phyloP scores from a whole-genome alignment of 345 rosid species.

The Hibiscus mutabilis region DNA sequence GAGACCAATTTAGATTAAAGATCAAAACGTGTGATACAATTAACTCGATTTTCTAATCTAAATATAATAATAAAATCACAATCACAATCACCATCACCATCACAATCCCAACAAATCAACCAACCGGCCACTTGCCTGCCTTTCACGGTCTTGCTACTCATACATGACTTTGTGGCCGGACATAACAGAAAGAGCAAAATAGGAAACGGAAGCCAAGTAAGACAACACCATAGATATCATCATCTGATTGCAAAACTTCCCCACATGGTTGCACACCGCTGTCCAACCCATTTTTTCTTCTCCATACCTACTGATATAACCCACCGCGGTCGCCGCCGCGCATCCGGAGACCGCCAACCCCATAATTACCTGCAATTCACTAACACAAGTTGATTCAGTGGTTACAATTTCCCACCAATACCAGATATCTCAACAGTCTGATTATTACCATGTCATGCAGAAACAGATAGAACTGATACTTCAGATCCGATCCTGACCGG shows the following conservation, averaged over 20 bases:
- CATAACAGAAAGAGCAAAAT: conserved; percentile 29
- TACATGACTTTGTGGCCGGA: conserved; percentile 29
- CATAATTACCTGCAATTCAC: conserved; percentile 38
- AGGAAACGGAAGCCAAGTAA: conserved; percentile 39
- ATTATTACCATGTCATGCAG: conserved; percentile 52
- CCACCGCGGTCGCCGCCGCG: conserved; percentile 47
- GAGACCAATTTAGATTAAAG: too few species aligned
- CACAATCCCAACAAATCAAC: background rate
- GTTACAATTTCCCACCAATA: too few species aligned
- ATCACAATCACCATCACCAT: too few species aligned
- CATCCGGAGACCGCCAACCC: conserved; percentile 44
- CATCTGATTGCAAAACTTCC: conserved; percentile 35
- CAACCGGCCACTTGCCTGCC: background rate
- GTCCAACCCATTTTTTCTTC: conserved; percentile 35
- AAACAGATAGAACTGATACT: conserved; percentile 27
- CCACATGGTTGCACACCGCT: conserved; percentile 26
- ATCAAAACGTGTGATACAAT: too few species aligned
- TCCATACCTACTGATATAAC: conserved; percentile 38
- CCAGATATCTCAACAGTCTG: background rate
- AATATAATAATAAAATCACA: background rate
- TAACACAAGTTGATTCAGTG: background rate
- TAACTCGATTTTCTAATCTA: too few species aligned
- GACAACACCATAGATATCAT: conserved; percentile 32
- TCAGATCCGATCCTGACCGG: conserved; percentile 18
- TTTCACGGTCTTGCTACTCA: background rate